These are phyloP conservation scores for Cajanus cajan DNA, from an alignment of 306 rosid genomes.

Conservation along the genomic window DNA sequence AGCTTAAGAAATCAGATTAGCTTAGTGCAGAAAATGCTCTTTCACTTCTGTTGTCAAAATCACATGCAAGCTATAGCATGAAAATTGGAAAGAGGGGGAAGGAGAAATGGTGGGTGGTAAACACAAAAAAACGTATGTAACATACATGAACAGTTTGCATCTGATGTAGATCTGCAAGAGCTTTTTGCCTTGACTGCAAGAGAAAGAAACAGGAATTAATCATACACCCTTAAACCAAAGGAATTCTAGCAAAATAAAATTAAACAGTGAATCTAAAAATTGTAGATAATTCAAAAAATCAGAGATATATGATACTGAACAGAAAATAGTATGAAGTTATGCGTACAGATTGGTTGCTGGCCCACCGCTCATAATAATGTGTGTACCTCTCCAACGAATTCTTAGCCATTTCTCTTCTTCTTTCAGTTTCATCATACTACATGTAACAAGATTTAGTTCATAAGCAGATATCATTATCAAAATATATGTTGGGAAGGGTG, in stretches of 20 bases:
- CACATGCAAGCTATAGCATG: background rate
- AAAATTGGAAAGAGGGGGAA: background rate
- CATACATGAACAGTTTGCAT: constrained; percentile 92
- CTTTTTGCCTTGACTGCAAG: constrained; percentile 93
- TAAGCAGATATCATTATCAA: constrained; percentile 10
- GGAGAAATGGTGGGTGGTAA: background rate
- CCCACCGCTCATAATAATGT: constrained; percentile 99
- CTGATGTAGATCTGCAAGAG: constrained; percentile 83
- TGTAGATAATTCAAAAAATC: constrained; percentile 7
- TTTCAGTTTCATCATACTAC: constrained; percentile 75
- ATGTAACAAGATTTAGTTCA: constrained; percentile 31
- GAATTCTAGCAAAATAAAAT: constrained; percentile 8
- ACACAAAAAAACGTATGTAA: constrained; percentile 1
- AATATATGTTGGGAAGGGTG: background rate
- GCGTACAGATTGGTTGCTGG: constrained; percentile 92
- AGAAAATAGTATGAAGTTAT: constrained; percentile 9
- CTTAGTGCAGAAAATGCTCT: background rate
- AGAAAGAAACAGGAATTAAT: background rate
- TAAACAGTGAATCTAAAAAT: background rate
- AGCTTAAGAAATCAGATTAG: background rate
- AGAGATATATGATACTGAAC: background rate
- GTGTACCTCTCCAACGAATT: constrained; percentile 97
- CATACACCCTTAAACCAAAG: background rate
- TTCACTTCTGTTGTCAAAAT: constrained; percentile 2
- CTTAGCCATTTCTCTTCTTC: constrained; percentile 97